Evolutionary conservation across 1,284 basidiomycete species (phyloP).

Genomic region (Microbotryum saponariae): DNA sequence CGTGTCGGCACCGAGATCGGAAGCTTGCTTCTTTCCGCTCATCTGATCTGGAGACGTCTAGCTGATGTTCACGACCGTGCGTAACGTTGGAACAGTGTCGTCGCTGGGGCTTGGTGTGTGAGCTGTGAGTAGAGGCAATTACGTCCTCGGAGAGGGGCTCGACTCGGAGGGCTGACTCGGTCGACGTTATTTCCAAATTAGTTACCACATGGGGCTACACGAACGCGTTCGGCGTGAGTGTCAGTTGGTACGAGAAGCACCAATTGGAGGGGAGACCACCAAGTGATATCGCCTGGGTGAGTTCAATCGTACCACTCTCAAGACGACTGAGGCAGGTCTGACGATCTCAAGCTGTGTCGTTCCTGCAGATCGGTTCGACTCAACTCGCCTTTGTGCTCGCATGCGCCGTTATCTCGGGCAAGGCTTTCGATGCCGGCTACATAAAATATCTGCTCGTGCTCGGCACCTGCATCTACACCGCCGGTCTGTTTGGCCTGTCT

Average conservation of each 20-base stretch:
- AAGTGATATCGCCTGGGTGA: slow-evolving; percentile 18
- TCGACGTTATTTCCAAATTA: neutral
- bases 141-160: neutral
- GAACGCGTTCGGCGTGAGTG: slow-evolving; percentile 30
- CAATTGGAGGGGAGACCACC: slow-evolving; percentile 1
- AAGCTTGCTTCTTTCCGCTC: neutral
- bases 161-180: neutral
- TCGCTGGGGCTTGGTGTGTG: slow-evolving; percentile 28
- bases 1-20: neutral
- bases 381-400: slow-evolving; percentile 23
- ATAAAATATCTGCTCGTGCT: slow-evolving; percentile 24
- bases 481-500: slow-evolving; percentile 26
- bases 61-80: neutral
- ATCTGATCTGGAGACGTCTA: neutral
- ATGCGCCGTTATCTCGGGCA: slow-evolving; percentile 27
- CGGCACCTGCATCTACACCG: slow-evolving; percentile 23
- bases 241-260: slow-evolving; percentile 26
- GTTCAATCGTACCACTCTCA: neutral
- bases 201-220: slow-evolving; percentile 7
- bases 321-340: neutral
- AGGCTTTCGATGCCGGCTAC: slow-evolving; percentile 34
- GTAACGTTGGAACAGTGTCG: slow-evolving; percentile 8
- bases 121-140: slow-evolving; percentile 12
- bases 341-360: neutral
- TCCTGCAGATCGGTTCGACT: slow-evolving; percentile 23